Evolutionary conservation across 331 rosid genomes (phyloP).

Genomic region (Acacia concinna): DNA sequence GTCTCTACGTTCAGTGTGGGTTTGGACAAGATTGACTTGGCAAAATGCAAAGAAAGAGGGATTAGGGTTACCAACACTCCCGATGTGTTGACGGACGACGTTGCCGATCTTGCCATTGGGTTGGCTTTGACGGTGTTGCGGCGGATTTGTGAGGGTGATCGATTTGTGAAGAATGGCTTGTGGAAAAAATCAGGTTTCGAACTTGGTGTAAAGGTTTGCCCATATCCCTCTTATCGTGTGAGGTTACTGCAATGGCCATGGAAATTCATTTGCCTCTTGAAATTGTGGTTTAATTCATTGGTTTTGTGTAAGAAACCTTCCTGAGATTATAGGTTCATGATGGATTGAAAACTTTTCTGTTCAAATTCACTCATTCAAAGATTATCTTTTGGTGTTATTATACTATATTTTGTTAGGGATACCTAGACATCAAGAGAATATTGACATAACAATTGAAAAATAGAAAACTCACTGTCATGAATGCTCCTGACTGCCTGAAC

Average conservation of each 20-base stretch:
- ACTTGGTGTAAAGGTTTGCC: slow-evolving; percentile 48
- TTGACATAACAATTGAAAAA: background rate
- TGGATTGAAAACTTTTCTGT: no score
- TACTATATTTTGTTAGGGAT: background rate
- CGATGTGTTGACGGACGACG: slow-evolving; percentile 65
- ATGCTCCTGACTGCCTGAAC: background rate
- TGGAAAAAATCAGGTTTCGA: slow-evolving; percentile 39
- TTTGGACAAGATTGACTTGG: slow-evolving; percentile 57
- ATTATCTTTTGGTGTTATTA: background rate
- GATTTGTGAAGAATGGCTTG: slow-evolving; percentile 39
- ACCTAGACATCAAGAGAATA: background rate
- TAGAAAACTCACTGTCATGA: background rate
- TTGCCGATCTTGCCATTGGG: slow-evolving; percentile 66
- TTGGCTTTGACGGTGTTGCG: slow-evolving; percentile 49
- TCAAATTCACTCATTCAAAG: background rate
- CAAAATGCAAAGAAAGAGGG: slow-evolving; percentile 42
- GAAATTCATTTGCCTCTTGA: background rate
- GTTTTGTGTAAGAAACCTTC: background rate
- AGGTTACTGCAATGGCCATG: background rate
- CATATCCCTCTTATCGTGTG: background rate
- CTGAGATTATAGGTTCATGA: background rate
- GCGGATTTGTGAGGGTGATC: slow-evolving; percentile 45
- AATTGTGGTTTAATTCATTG: background rate
- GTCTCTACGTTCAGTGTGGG: slow-evolving; percentile 70
- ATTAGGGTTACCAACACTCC: slow-evolving; percentile 69